Percentiles rank a stretch among this genome's conserved stretches.
Conservation (phyloP, 257 asterid species). For the Ophiorrhiza pumila region DNA sequence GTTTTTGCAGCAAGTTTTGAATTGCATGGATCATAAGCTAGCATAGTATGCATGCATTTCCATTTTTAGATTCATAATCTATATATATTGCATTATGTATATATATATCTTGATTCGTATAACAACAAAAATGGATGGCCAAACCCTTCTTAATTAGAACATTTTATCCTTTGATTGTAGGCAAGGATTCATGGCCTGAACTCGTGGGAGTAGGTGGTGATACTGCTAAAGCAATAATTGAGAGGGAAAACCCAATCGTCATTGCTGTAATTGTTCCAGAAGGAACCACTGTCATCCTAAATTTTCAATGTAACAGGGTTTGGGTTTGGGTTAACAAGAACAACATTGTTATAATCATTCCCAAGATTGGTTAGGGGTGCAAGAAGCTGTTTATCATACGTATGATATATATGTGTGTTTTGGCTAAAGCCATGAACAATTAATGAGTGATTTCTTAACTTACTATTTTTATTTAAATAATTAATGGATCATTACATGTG, state of each 20-base stretch:
- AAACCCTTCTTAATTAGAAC: background rate
- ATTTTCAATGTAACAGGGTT: conserved; percentile 28
- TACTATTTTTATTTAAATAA: too few relatives aligned
- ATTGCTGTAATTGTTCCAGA: conserved; percentile 22
- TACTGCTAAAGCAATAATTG: conserved; percentile 10
- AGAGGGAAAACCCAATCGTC: conserved; percentile 26
- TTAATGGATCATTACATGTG: too few relatives aligned
- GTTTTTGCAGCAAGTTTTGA: background rate
- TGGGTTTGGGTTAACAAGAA: conserved; percentile 25
- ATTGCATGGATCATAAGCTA: too few relatives aligned
- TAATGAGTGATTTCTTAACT: background rate
- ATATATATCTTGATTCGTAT: too few relatives aligned
- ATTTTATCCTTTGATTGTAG: background rate
- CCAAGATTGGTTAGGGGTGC: conserved; percentile 18
- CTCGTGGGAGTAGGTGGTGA: conserved; percentile 25
- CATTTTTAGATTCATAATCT: background rate
- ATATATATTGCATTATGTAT: too few relatives aligned
- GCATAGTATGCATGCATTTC: too few relatives aligned
- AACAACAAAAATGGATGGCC: background rate
- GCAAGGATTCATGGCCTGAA: conserved; percentile 42
- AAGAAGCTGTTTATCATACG: background rate
- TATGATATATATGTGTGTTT: background rate
- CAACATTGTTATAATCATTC: conserved; percentile 12
- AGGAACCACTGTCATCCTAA: background rate
- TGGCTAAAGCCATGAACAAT: background rate